Percentiles rank a stretch among this genome's conserved stretches.
Evolutionary conservation across 148 eudicot species (phyloP).

Genomic region (Rhododendron vialii): DNA sequence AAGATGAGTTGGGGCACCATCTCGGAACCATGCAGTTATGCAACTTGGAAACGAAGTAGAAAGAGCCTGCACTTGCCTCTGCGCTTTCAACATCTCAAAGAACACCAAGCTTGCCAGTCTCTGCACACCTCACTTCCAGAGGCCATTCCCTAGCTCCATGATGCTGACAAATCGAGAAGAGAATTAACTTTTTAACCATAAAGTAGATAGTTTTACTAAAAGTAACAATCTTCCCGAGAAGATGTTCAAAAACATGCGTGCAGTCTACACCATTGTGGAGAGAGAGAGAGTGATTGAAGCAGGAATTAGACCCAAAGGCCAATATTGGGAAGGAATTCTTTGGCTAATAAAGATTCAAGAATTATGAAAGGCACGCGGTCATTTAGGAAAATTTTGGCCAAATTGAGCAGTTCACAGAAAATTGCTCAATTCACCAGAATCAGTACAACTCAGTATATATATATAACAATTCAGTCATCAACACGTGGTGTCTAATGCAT

Average conservation of each 20-base stretch:
- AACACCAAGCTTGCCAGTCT: conserved; percentile 13
- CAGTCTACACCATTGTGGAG: conserved; percentile 8
- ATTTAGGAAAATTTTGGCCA: not conserved
- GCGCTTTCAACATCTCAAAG: conserved; percentile 69
- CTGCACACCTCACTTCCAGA: conserved; percentile 40
- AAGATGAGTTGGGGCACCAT: conserved; percentile 3
- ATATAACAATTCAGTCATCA: no score
- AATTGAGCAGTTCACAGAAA: not conserved
- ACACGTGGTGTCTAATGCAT: no score
- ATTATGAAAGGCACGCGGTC: not conserved
- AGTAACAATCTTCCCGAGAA: not conserved
- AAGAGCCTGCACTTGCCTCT: conserved; percentile 16
- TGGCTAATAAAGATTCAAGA: not conserved
- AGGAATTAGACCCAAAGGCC: not conserved
- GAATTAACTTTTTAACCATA: not conserved
- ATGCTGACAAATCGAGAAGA: conserved; percentile 67
- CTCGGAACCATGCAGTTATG: not conserved
- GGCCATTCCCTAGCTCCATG: conserved; percentile 97
- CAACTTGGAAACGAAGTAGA: not conserved
- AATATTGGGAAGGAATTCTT: not conserved
- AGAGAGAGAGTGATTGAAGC: not conserved
- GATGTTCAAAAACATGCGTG: not conserved
- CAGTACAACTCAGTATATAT: not conserved
- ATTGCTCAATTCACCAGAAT: not conserved
- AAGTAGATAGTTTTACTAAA: not conserved